Conservation (phyloP, 2,329 filamentous ascomycete species). For the Passalora sequoiae region DNA sequence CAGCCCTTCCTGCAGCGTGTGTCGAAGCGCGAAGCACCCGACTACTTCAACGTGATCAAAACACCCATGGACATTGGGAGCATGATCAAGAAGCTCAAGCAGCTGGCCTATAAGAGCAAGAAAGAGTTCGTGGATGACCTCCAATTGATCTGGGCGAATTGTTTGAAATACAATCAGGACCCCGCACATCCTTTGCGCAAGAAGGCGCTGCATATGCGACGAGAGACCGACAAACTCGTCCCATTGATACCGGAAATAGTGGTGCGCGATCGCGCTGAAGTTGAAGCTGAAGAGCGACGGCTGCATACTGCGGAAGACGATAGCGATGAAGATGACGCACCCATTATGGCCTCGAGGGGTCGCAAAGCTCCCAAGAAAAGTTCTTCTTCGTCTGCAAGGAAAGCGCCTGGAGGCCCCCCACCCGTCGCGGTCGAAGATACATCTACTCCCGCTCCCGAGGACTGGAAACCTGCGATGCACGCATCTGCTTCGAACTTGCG, state of each 20-base stretch:
- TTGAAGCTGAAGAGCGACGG: constrained; percentile 67
- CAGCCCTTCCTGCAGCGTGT: constrained; percentile 92
- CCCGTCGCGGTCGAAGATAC: constrained; percentile 63
- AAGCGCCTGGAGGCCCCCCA: constrained; percentile 16
- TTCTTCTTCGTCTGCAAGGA: constrained; percentile 46
- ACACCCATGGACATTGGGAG: constrained; percentile 95
- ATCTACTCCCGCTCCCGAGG: constrained; percentile 64
- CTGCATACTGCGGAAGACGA: constrained; percentile 81
- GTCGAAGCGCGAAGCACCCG: constrained; percentile 93
- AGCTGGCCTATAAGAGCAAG: constrained; percentile 58
- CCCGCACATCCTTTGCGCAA: constrained; percentile 80
- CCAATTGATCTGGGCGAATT: constrained; percentile 95
- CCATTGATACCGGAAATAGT: constrained; percentile 89
- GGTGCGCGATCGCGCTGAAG: constrained; percentile 85
- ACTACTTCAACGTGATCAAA: constrained; percentile 92
- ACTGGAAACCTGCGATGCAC: constrained; percentile 57
- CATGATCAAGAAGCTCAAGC: constrained; percentile 97
- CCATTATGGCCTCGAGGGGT: constrained; percentile 95
- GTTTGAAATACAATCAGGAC: constrained; percentile 89
- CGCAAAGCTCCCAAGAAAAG: constrained; percentile 81
- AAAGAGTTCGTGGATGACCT: constrained; percentile 90
- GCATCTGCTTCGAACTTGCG: constrained; percentile 46
- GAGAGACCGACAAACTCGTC: constrained; percentile 93
- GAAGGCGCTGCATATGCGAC: constrained; percentile 93
- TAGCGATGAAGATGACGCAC: constrained; percentile 68